Evolutionary conservation across 2,329 filamentous ascomycete species (phyloP).

Genomic region (Aspergillus fijiensis): DNA sequence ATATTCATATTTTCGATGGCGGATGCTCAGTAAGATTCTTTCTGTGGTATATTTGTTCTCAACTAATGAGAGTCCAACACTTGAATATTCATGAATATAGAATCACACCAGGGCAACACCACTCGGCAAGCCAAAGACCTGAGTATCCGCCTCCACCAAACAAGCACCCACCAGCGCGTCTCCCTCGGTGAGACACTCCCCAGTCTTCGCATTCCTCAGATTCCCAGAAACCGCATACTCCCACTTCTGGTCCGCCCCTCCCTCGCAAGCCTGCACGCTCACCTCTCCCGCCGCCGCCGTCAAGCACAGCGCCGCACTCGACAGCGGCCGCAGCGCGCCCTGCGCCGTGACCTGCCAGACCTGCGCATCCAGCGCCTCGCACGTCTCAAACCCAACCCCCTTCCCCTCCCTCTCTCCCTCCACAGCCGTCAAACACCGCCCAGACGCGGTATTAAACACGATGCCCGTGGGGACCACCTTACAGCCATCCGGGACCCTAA

Average conservation of each 20-base stretch:
- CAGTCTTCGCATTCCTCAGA: conserved; percentile 36
- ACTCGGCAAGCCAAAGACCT: conserved; percentile 50
- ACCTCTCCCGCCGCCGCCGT: conserved; percentile 20
- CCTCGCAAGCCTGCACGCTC: conserved; percentile 16
- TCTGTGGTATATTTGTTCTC: too few relatives aligned
- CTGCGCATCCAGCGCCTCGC: conserved; percentile 34
- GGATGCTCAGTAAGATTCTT: too few relatives aligned
- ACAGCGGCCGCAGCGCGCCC: conserved; percentile 42
- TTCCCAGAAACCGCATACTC: conserved; percentile 48
- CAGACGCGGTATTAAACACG: conserved; percentile 52
- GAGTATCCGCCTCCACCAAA: conserved; percentile 45
- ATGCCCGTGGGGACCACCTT: conserved; percentile 47
- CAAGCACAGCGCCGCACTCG: conserved; percentile 36
- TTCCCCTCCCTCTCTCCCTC: conserved; percentile 20
- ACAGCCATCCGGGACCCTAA: conserved; percentile 34
- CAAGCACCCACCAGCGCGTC: conserved; percentile 18
- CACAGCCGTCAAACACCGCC: conserved; percentile 44
- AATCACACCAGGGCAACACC: conserved; percentile 28
- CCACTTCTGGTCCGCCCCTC: conserved; percentile 40
- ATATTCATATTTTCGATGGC: too few relatives aligned
- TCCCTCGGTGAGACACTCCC: conserved; percentile 43
- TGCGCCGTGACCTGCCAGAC: conserved; percentile 42
- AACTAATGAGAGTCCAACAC: too few relatives aligned
- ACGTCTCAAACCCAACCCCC: conserved; percentile 36
- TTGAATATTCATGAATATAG: too few relatives aligned